phyloP scores from a whole-genome alignment of 1,284 basidiomycete species.

The Neonothopanus nambi region DNA sequence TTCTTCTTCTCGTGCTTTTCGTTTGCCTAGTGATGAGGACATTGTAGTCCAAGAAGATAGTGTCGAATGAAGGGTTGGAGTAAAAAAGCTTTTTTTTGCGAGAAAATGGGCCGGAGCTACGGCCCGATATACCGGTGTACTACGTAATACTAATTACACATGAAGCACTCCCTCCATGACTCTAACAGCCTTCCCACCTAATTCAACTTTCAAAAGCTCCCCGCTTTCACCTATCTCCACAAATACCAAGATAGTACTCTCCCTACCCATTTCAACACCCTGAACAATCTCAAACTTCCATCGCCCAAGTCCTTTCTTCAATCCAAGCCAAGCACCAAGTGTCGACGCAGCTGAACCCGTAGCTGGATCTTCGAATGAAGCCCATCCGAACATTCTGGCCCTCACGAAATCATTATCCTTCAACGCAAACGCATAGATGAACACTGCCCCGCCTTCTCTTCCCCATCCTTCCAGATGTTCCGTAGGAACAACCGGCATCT shows the following conservation, averaged over 20 bases:
- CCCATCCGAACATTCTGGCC: conserved; percentile 41
- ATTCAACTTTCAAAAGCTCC: conserved; percentile 32
- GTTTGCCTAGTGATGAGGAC: conserved; percentile 47
- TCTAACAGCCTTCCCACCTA: conserved; percentile 39
- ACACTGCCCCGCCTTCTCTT: conserved; percentile 14
- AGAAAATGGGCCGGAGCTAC: too few species aligned
- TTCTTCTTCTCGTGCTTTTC: conserved; percentile 49
- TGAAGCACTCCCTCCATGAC: conserved; percentile 33
- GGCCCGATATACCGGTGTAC: too few species aligned
- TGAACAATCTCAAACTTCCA: conserved; percentile 39
- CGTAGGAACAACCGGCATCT: conserved; percentile 23
- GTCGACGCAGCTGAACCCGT: conserved; percentile 48
- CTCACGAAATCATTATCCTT: conserved; percentile 30
- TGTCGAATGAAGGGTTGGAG: too few species aligned
- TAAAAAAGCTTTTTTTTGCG: too few species aligned
- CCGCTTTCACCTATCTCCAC: conserved; percentile 33
- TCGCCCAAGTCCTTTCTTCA: conserved; percentile 32
- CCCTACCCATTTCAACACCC: conserved; percentile 46
- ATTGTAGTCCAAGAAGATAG: too few species aligned
- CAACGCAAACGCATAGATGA: not conserved
- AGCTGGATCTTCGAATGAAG: conserved; percentile 40
- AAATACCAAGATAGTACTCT: conserved; percentile 39
- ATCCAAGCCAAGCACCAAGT: conserved; percentile 39
- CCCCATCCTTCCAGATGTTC: conserved; percentile 38
- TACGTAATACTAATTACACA: too few species aligned